phyloP scores from a whole-genome alignment of 768 basidiomycete genomes.

The Trametes cubensis region DNA sequence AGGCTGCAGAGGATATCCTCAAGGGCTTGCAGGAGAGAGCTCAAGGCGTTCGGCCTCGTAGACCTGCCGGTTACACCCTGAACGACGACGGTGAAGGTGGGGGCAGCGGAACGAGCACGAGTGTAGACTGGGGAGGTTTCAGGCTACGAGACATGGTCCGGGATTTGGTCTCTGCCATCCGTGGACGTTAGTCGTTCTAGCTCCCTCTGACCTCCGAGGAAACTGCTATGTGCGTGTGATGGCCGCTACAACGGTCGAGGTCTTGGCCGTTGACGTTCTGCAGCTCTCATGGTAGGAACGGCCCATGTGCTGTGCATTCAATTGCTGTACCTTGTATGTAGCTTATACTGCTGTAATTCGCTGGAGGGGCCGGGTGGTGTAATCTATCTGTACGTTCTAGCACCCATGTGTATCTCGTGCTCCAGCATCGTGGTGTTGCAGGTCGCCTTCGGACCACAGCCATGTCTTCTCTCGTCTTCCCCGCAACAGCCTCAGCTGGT shows the following conservation, averaged over 20 bases:
- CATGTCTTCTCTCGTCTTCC: neutral
- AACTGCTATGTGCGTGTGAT: no score
- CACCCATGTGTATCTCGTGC: neutral
- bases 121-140: conserved; percentile 15
- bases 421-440: neutral
- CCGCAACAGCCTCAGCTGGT: neutral
- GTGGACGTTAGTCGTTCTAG: conserved; percentile 18
- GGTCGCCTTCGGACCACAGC: conserved; percentile 13
- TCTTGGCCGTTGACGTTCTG: no score
- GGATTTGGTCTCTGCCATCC: conserved; percentile 31
- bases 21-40: conserved; percentile 40
- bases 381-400: conserved; percentile 1
- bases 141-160: conserved; percentile 35
- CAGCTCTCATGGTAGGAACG: no score
- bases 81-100: conserved; percentile 21
- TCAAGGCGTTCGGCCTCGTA: neutral
- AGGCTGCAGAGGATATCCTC: conserved; percentile 55
- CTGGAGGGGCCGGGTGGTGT: neutral
- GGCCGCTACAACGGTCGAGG: no score
- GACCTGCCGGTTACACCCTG: neutral
- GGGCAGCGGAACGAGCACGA: conserved; percentile 6
- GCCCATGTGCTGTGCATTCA: no score
- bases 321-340: no score
- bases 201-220: neutral
- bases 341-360: no score